Conservation (phyloP, 257 asterid species). For the Plantago elongata region DNA sequence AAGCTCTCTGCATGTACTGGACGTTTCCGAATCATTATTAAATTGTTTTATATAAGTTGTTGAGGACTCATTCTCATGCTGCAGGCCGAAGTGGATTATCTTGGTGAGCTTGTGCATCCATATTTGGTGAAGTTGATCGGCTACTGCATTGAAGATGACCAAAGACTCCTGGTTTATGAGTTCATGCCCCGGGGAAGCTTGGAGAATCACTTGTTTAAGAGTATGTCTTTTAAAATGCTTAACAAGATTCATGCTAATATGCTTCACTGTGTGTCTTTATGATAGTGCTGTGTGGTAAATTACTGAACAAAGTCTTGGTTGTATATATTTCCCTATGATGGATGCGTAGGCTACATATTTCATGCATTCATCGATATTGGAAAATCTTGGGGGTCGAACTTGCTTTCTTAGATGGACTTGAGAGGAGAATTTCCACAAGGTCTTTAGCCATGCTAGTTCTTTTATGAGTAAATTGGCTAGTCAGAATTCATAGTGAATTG, state of each 20-base stretch:
- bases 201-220: conserved; percentile 90
- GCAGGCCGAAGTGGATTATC: conserved; percentile 84
- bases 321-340: not conserved
- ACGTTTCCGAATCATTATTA: not conserved
- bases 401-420: too few relatives aligned
- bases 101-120: conserved; percentile 71
- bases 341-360: not conserved
- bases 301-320: not conserved
- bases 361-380: too few relatives aligned
- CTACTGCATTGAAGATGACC: conserved; percentile 77
- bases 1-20: not conserved
- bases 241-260: conserved; percentile 1
- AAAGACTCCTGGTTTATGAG: conserved; percentile 81
- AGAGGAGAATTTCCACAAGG: too few relatives aligned
- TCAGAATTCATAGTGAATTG: too few relatives aligned
- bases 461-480: too few relatives aligned
- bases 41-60: not conserved
- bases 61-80: conserved; percentile 17
- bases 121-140: conserved; percentile 79
- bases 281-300: too few relatives aligned
- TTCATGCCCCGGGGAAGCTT: conserved; percentile 91
- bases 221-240: conserved; percentile 32
- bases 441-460: too few relatives aligned
- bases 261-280: not conserved
- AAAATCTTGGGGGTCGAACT: too few relatives aligned